phyloP scores from a whole-genome alignment of 306 rosid species.

The Cotoneaster glaucophyllus region DNA sequence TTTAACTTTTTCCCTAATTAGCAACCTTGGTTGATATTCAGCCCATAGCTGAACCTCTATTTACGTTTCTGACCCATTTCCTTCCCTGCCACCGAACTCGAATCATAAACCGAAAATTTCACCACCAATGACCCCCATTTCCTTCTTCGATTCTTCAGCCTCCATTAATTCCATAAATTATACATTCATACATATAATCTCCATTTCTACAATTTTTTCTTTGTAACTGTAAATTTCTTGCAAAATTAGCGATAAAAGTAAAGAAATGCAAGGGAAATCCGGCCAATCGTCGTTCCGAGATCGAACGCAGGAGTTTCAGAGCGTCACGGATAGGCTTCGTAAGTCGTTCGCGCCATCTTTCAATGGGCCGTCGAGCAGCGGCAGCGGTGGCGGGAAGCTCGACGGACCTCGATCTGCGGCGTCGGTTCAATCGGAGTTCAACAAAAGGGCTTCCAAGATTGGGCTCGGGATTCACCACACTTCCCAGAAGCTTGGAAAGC shows the following conservation, averaged over 20 bases:
- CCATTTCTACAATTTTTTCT: no score
- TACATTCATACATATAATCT: no score
- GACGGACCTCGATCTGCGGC: conserved; percentile 74
- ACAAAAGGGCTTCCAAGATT: conserved; percentile 74
- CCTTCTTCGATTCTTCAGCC: no score
- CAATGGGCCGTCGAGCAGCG: conserved; percentile 20
- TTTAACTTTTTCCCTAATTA: no score
- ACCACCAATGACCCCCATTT: background rate
- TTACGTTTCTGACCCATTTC: background rate
- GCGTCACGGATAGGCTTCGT: conserved; percentile 63
- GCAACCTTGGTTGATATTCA: no score
- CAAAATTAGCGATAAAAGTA: background rate
- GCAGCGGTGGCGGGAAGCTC: conserved; percentile 41
- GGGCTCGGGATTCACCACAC: conserved; percentile 92
- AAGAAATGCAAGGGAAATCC: conserved; percentile 49
- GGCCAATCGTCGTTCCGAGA: conserved; percentile 78
- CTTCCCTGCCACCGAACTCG: background rate
- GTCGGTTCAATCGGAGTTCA: conserved; percentile 78
- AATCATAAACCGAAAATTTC: background rate
- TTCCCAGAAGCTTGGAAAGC: conserved; percentile 76
- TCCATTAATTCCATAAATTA: no score
- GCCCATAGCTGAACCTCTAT: background rate
- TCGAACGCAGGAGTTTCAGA: conserved; percentile 76
- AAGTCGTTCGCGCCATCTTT: conserved; percentile 35
- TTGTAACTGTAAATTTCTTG: background rate